Percentiles rank a stretch among this genome's conserved stretches.
Conservation (phyloP, 2,329 filamentous ascomycete species). For the Pleomassaria siparia region DNA sequence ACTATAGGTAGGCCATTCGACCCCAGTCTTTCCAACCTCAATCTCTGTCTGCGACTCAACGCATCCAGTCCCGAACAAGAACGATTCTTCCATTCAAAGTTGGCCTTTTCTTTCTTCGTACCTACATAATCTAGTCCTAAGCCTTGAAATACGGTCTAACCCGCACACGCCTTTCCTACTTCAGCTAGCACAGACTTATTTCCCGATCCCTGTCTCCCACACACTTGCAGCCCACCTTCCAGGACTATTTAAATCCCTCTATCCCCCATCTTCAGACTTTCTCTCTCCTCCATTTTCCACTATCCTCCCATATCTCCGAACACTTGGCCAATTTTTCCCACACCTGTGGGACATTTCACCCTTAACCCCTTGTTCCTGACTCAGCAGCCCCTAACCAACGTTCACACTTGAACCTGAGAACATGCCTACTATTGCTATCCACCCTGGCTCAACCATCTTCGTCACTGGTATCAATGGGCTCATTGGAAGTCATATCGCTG, state of each 20-base stretch:
- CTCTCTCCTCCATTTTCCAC: neutral
- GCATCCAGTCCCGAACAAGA: no score
- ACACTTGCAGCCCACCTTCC: neutral
- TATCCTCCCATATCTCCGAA: neutral
- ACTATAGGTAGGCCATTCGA: neutral
- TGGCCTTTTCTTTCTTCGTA: no score
- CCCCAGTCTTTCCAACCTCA: neutral
- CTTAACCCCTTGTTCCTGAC: constrained; percentile 13
- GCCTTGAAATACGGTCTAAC: neutral
- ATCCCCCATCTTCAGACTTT: neutral
- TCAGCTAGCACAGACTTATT: constrained; percentile 1
- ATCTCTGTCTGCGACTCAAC: no score
- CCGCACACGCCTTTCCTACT: neutral
- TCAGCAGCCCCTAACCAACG: constrained; percentile 2
- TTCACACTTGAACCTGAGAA: neutral
- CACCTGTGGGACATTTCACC: neutral
- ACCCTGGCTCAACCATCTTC: constrained; percentile 25
- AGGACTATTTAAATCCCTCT: constrained; percentile 3
- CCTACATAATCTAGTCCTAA: neutral
- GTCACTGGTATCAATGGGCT: constrained; percentile 37
- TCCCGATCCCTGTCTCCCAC: neutral
- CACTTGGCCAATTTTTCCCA: constrained; percentile 5
- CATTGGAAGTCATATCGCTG: constrained; percentile 33
- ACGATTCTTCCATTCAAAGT: no score
- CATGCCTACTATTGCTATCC: constrained; percentile 10